These are phyloP conservation scores for Colletotrichum scovillei DNA, from an alignment of 2,329 filamentous ascomycete species.

Conservation along the genomic window DNA sequence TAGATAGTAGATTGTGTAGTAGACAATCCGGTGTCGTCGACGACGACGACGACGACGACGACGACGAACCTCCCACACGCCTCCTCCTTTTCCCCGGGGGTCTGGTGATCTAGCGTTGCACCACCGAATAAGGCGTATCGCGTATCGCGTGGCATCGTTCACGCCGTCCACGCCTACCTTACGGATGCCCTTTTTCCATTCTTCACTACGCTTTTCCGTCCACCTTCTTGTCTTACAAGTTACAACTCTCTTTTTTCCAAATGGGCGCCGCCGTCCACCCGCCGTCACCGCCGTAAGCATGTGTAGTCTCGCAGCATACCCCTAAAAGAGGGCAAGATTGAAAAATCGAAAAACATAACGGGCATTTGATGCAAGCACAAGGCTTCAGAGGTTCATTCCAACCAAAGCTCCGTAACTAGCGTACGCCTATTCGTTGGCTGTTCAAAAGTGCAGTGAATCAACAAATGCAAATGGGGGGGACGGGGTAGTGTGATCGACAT, in stretches of 20 bases:
- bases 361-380: neutral
- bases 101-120: neutral
- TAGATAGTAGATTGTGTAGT: neutral
- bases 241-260: too few species aligned
- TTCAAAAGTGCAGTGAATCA: neutral
- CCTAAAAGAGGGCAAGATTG: neutral
- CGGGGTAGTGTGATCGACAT: too few species aligned
- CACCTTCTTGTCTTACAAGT: too few species aligned
- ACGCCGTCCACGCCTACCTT: neutral
- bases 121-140: neutral
- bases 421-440: neutral
- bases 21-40: neutral
- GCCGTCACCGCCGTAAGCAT: neutral
- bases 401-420: neutral
- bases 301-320: neutral
- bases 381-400: neutral
- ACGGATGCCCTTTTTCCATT: neutral
- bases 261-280: neutral
- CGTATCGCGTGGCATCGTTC: too few species aligned
- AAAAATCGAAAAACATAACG: neutral
- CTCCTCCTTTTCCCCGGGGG: neutral
- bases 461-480: too few species aligned
- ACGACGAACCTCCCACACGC: too few species aligned
- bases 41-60: neutral
- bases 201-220: neutral